phyloP scores from a whole-genome alignment of 495 filamentous ascomycete genomes.

The Penicillium dipodomyicola region DNA sequence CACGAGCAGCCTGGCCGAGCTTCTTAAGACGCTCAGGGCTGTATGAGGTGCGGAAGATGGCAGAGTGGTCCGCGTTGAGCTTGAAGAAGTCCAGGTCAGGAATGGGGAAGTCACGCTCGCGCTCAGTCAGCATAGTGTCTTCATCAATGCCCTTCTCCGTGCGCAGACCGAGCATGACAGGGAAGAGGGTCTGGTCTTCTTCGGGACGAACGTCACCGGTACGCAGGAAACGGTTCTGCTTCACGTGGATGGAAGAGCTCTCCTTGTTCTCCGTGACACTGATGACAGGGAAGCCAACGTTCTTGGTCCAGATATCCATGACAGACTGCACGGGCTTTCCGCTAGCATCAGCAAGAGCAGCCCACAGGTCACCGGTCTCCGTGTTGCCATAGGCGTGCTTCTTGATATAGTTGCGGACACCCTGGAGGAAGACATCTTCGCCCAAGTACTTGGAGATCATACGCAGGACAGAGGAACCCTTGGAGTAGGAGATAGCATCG shows the following conservation, averaged over 20 bases:
- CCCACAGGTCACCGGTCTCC: slow-evolving; percentile 86
- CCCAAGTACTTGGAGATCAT: slow-evolving; percentile 98
- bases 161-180: slow-evolving; percentile 58
- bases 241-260: slow-evolving; percentile 50
- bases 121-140: slow-evolving; percentile 61
- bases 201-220: slow-evolving; percentile 65
- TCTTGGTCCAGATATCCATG: slow-evolving; percentile 70
- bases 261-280: slow-evolving; percentile 54
- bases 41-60: slow-evolving; percentile 64
- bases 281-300: slow-evolving; percentile 65
- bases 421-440: slow-evolving; percentile 90
- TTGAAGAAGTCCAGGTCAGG: slow-evolving; percentile 64
- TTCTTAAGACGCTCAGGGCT: slow-evolving; percentile 58
- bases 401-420: slow-evolving; percentile 86
- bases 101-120: slow-evolving; percentile 70
- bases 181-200: slow-evolving; percentile 70
- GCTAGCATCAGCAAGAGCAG: slow-evolving; percentile 82
- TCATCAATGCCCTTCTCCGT: slow-evolving; percentile 59
- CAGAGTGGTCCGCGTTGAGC: slow-evolving; percentile 65
- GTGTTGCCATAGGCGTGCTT: slow-evolving; percentile 82
- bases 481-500: slow-evolving; percentile 95
- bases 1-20: slow-evolving; percentile 72
- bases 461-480: slow-evolving; percentile 91
- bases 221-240: slow-evolving; percentile 67
- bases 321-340: slow-evolving; percentile 80